Evolutionary conservation across 345 rosid genomes (phyloP).

Genomic region (Clausena lansium): DNA sequence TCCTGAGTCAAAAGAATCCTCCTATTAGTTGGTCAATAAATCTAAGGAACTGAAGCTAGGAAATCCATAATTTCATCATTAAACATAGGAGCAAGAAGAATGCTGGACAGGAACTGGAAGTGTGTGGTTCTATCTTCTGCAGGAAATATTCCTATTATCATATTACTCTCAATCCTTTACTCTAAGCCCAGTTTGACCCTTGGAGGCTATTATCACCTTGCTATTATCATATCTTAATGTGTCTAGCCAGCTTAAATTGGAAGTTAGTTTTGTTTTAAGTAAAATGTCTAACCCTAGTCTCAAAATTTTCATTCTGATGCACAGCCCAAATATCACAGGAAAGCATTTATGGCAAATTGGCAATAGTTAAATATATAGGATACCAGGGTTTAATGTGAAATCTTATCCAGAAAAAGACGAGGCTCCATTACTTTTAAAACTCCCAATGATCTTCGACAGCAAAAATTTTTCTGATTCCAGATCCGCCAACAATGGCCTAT

Average conservation of each 20-base stretch:
- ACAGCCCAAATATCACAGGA: not conserved
- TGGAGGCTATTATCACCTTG: no score
- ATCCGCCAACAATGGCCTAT: not conserved
- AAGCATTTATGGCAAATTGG: not conserved
- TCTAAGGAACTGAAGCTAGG: not conserved
- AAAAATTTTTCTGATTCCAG: not conserved
- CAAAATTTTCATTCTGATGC: not conserved
- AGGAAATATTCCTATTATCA: not conserved
- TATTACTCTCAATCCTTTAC: not conserved
- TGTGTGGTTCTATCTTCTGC: not conserved
- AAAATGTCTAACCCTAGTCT: not conserved
- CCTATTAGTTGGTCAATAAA: not conserved
- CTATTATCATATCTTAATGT: no score
- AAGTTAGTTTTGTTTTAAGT: not conserved
- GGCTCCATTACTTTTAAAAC: not conserved
- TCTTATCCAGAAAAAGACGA: not conserved
- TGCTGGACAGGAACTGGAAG: not conserved
- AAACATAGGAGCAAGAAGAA: not conserved
- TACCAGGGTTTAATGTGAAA: not conserved
- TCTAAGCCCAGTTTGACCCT: no score
- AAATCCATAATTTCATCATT: not conserved
- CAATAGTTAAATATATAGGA: not conserved
- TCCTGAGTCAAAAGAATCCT: not conserved
- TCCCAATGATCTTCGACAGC: not conserved
- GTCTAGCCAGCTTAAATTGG: not conserved